Percentiles rank a stretch among this genome's conserved stretches.
Evolutionary conservation across 1,139 yeast genomes (phyloP).

Genomic region (Yamadazyma atmosphaerica): DNA sequence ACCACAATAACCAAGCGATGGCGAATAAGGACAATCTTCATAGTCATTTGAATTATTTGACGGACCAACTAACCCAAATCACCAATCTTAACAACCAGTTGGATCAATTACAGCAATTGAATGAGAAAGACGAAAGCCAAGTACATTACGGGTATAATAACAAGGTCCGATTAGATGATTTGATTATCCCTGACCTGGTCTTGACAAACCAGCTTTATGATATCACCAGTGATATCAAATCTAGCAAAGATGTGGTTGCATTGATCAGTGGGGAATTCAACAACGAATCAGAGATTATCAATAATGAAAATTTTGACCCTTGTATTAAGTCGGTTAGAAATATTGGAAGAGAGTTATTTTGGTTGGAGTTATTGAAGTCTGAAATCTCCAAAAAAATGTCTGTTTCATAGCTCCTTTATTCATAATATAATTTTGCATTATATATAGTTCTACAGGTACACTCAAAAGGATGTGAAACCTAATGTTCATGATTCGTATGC

Average conservation of each 20-base stretch:
- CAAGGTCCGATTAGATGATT: constrained; percentile 30
- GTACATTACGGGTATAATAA: constrained; percentile 19
- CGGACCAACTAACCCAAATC: constrained; percentile 29
- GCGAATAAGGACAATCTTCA: constrained; percentile 36
- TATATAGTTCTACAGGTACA: not conserved
- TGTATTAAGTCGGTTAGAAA: constrained; percentile 61
- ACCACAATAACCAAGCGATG: constrained; percentile 39
- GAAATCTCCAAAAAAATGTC: constrained; percentile 28
- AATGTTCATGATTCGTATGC: too few species aligned
- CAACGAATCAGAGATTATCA: constrained; percentile 34
- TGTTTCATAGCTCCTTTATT: not conserved
- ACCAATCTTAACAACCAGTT: constrained; percentile 27
- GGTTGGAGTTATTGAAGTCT: constrained; percentile 40
- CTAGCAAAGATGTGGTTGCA: constrained; percentile 65
- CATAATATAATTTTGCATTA: too few species aligned
- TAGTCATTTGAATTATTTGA: constrained; percentile 34
- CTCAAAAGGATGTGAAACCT: too few species aligned
- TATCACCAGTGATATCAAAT: constrained; percentile 63
- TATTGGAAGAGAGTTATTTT: constrained; percentile 76
- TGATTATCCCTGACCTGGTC: constrained; percentile 44
- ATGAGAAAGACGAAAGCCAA: constrained; percentile 20
- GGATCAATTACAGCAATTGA: constrained; percentile 23
- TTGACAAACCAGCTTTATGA: constrained; percentile 56
- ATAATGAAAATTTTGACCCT: constrained; percentile 42
- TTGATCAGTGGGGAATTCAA: constrained; percentile 55